Evolutionary conservation across 176 grass and related monocot genomes (phyloP).

Genomic region (Calamus simplicifolius): DNA sequence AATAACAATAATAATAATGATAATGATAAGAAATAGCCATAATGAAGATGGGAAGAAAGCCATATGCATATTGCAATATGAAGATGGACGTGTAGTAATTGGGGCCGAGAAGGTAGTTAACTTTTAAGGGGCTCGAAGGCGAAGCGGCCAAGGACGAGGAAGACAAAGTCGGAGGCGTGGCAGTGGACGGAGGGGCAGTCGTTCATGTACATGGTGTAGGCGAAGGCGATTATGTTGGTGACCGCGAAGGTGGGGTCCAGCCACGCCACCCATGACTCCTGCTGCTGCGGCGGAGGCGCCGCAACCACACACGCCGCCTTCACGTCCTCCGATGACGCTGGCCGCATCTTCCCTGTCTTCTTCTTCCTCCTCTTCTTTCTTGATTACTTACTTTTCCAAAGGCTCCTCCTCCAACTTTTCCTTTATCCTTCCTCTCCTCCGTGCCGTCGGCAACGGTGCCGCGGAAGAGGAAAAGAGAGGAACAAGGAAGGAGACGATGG

Average conservation of each 20-base stretch:
- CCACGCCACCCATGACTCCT: conserved; percentile 13
- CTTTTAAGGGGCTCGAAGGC: conserved; percentile 13
- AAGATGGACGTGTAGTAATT: background rate
- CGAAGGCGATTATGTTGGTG: conserved; percentile 4
- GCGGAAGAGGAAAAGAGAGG: too few relatives aligned
- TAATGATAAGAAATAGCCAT: background rate
- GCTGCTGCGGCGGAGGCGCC: background rate
- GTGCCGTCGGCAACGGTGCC: too few relatives aligned
- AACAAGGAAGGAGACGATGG: too few relatives aligned
- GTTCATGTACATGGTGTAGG: conserved; percentile 20
- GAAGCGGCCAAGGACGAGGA: conserved; percentile 10
- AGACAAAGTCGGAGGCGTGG: background rate
- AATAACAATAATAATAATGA: background rate
- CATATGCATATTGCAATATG: too few relatives aligned
- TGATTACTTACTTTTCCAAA: too few relatives aligned
- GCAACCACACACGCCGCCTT: background rate
- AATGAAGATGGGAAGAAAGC: too few relatives aligned
- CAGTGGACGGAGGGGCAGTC: conserved; percentile 4
- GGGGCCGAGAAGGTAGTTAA: conserved; percentile 22
- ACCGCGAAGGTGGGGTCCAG: conserved; percentile 6
- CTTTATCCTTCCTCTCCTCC: too few relatives aligned
- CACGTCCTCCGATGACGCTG: background rate
- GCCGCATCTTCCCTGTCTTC: background rate
- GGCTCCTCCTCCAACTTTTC: too few relatives aligned
- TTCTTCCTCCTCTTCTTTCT: background rate